phyloP scores from a whole-genome alignment of 2,329 filamentous ascomycete genomes.

The Simplicillium aogashimaense region DNA sequence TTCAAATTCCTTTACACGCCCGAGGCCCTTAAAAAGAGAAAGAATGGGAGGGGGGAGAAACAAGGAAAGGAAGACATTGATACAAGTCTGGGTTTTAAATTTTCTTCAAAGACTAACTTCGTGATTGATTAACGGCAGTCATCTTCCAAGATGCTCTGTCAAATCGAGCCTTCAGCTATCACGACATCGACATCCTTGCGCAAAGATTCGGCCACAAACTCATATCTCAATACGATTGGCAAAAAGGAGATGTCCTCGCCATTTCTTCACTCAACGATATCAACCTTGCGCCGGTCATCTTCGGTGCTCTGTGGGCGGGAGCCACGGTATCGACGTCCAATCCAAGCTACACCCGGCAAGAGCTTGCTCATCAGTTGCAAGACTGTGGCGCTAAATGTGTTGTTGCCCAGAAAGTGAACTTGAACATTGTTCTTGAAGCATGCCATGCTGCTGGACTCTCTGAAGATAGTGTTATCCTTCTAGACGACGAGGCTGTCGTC shows the following conservation, averaged over 20 bases:
- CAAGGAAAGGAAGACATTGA: too few species aligned
- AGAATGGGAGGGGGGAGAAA: too few species aligned
- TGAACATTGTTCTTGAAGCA: slow-evolving; percentile 57
- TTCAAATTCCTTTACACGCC: too few species aligned
- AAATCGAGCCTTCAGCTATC: slow-evolving; percentile 57
- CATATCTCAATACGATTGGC: slow-evolving; percentile 64
- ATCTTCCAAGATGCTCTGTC: slow-evolving; percentile 71
- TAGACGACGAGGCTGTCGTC: slow-evolving; percentile 60
- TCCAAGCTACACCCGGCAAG: slow-evolving; percentile 73
- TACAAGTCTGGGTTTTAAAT: too few species aligned
- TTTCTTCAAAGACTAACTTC: slow-evolving; percentile 2
- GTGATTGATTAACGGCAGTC: slow-evolving; percentile 36
- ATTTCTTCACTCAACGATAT: slow-evolving; percentile 81
- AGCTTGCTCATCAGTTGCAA: slow-evolving; percentile 75
- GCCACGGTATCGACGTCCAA: slow-evolving; percentile 76
- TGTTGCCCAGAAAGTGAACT: slow-evolving; percentile 59
- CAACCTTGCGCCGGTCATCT: slow-evolving; percentile 68
- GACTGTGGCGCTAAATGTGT: slow-evolving; percentile 68
- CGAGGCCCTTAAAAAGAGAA: too few species aligned
- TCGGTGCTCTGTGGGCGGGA: slow-evolving; percentile 76
- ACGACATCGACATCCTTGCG: slow-evolving; percentile 54
- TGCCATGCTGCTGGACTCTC: slow-evolving; percentile 61
- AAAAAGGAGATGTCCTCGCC: slow-evolving; percentile 72
- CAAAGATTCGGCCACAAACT: slow-evolving; percentile 71
- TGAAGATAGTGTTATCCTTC: slow-evolving; percentile 61